phyloP scores from a whole-genome alignment of 768 basidiomycete species.

The Lyophyllum decastes region DNA sequence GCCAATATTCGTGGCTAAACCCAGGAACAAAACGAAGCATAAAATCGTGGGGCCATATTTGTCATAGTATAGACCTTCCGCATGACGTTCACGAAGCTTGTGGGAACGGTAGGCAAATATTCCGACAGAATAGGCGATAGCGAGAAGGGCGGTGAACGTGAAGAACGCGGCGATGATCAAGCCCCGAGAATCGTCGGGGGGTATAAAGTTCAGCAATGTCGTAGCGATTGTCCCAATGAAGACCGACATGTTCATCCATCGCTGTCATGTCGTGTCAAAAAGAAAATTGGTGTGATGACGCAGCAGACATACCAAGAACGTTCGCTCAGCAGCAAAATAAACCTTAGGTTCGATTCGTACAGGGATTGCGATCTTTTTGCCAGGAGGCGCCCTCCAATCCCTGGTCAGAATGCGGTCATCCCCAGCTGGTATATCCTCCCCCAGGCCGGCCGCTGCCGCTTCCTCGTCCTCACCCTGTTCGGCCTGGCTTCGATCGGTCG shows the following conservation, averaged over 20 bases:
- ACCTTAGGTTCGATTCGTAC: constrained; percentile 99
- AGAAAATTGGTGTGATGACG: not conserved
- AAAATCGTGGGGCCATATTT: constrained; percentile 83
- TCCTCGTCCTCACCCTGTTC: constrained; percentile 41
- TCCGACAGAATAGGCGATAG: constrained; percentile 83
- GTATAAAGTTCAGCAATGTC: constrained; percentile 83
- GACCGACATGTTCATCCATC: constrained; percentile 88
- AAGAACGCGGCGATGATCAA: constrained; percentile 88
- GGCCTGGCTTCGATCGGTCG: constrained; percentile 32
- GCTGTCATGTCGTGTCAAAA: constrained; percentile 42
- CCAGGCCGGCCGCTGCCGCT: constrained; percentile 28
- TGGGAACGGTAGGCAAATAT: constrained; percentile 80
- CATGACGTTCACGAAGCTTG: constrained; percentile 66
- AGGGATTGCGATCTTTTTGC: constrained; percentile 90
- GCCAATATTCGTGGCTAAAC: constrained; percentile 75
- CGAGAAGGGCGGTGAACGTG: constrained; percentile 84
- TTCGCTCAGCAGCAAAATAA: constrained; percentile 94
- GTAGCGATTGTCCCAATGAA: constrained; percentile 90
- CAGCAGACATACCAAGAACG: constrained; percentile 74
- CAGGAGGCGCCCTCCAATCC: constrained; percentile 76
- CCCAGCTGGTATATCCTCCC: constrained; percentile 24
- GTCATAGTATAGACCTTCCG: constrained; percentile 87
- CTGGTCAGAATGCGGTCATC: constrained; percentile 63
- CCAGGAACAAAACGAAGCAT: constrained; percentile 66
- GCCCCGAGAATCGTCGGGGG: constrained; percentile 70